Evolutionary conservation across 2,329 filamentous ascomycete species (phyloP).

Genomic region (Aureobasidium sp.): DNA sequence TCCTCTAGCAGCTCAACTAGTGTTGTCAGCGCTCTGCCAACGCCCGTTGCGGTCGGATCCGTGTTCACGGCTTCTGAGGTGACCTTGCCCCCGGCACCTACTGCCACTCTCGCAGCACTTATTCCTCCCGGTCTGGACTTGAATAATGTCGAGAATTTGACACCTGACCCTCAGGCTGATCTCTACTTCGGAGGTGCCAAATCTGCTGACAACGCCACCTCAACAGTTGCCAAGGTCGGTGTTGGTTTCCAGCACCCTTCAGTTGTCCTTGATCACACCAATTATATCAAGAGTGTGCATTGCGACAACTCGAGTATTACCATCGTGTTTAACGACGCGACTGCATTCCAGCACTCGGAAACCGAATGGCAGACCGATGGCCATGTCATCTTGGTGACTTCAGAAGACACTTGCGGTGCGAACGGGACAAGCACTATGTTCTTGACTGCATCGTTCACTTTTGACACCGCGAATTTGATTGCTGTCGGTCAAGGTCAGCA

Average conservation of each 20-base stretch:
- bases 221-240: not conserved
- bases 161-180: not conserved
- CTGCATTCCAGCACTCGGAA: conserved; percentile 10
- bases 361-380: conserved; percentile 9
- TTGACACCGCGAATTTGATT: conserved; percentile 11
- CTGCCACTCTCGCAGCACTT: conserved; percentile 1
- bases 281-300: conserved; percentile 15
- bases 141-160: conserved; percentile 12
- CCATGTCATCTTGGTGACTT: conserved; percentile 15
- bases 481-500: conserved; percentile 12
- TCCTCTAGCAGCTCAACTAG: not conserved
- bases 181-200: conserved; percentile 11
- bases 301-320: conserved; percentile 9
- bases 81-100: not conserved
- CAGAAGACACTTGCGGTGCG: conserved; percentile 15
- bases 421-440: conserved; percentile 16
- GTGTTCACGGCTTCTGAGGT: conserved; percentile 6
- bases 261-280: conserved; percentile 18
- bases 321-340: conserved; percentile 12
- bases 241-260: conserved; percentile 17
- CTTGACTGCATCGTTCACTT: conserved; percentile 15
- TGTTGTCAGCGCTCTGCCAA: not conserved
- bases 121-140: conserved; percentile 10
- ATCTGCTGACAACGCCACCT: not conserved
- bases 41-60: not conserved